These are phyloP conservation scores for Ceratobasidium sp. DNA, from an alignment of 1,284 basidiomycete species.

Conservation along the genomic window DNA sequence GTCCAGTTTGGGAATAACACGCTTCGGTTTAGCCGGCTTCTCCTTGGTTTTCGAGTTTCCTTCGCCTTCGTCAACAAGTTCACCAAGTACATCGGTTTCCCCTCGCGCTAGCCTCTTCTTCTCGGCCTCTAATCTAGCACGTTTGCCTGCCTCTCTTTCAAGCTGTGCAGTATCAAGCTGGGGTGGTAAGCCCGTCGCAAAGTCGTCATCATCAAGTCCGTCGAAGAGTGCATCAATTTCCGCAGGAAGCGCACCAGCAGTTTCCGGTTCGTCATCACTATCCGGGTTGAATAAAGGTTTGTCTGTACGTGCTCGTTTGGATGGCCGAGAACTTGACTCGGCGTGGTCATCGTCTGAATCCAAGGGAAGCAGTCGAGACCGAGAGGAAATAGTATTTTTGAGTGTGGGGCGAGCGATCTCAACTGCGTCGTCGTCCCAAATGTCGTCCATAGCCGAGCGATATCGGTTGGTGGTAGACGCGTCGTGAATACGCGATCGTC, in stretches of 20 bases:
- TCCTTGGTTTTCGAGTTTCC: conserved; percentile 47
- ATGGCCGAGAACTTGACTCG: conserved; percentile 9
- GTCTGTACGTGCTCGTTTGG: conserved; percentile 23
- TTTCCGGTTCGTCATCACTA: conserved; percentile 36
- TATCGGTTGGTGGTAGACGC: conserved; percentile 44
- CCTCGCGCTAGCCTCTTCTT: conserved; percentile 49
- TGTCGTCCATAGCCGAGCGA: conserved; percentile 46
- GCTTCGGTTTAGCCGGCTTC: conserved; percentile 57
- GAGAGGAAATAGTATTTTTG: not conserved
- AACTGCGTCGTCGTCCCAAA: conserved; percentile 57
- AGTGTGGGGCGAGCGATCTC: conserved; percentile 46
- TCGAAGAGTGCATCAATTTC: conserved; percentile 68
- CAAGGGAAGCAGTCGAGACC: conserved; percentile 51
- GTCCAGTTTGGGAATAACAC: conserved; percentile 68
- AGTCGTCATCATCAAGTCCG: conserved; percentile 56
- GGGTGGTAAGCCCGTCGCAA: conserved; percentile 47
- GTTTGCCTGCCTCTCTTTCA: conserved; percentile 59
- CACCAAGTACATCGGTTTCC: conserved; percentile 43
- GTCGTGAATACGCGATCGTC: conserved; percentile 8
- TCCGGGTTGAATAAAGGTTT: conserved; percentile 41
- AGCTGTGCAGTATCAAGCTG: conserved; percentile 61
- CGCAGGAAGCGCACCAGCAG: conserved; percentile 37
- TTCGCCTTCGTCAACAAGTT: conserved; percentile 44
- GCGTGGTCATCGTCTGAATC: conserved; percentile 60
- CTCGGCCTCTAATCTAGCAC: conserved; percentile 18